A percentile compares a stretch with the other conserved stretches of the same genome.
Evolutionary conservation across 1,284 basidiomycete species (phyloP).

Genomic region (Dichomitus squalens): DNA sequence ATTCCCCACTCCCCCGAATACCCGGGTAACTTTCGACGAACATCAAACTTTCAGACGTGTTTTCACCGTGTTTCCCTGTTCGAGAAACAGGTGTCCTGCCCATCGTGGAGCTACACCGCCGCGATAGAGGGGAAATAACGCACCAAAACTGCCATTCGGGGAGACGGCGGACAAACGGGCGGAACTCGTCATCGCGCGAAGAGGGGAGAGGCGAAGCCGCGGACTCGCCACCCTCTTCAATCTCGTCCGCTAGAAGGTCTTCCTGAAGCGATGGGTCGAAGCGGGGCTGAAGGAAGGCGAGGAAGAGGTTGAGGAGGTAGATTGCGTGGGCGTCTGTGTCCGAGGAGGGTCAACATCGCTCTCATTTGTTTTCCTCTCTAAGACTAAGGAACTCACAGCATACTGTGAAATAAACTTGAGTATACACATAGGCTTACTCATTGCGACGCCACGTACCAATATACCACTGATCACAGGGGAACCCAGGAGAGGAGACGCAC

Average conservation of each 20-base stretch:
- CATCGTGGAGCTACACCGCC: not conserved
- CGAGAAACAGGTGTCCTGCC: too few species aligned
- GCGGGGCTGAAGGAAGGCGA: slow-evolving; percentile 89
- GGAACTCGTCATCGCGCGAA: slow-evolving; percentile 86
- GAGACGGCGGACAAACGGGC: slow-evolving; percentile 93
- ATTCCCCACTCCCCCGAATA: too few species aligned
- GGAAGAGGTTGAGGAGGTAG: slow-evolving; percentile 88
- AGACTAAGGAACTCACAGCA: slow-evolving; percentile 55
- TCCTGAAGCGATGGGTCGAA: slow-evolving; percentile 96
- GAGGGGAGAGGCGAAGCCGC: slow-evolving; percentile 50
- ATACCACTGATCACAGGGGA: slow-evolving; percentile 71
- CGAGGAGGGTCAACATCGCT: not conserved
- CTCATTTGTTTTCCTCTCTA: not conserved
- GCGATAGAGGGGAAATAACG: slow-evolving; percentile 29
- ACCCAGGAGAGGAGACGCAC: not conserved
- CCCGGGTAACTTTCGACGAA: too few species aligned
- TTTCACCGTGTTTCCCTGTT: too few species aligned
- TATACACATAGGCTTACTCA: not conserved
- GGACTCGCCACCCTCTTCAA: slow-evolving; percentile 85
- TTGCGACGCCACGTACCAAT: slow-evolving; percentile 60
- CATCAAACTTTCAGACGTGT: too few species aligned
- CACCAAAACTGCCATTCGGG: slow-evolving; percentile 98
- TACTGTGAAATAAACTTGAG: slow-evolving; percentile 41
- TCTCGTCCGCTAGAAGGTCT: slow-evolving; percentile 92
- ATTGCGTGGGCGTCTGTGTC: slow-evolving; percentile 82